Evolutionary conservation across 257 asterid species (phyloP).

Genomic region (Henckelia pumila): DNA sequence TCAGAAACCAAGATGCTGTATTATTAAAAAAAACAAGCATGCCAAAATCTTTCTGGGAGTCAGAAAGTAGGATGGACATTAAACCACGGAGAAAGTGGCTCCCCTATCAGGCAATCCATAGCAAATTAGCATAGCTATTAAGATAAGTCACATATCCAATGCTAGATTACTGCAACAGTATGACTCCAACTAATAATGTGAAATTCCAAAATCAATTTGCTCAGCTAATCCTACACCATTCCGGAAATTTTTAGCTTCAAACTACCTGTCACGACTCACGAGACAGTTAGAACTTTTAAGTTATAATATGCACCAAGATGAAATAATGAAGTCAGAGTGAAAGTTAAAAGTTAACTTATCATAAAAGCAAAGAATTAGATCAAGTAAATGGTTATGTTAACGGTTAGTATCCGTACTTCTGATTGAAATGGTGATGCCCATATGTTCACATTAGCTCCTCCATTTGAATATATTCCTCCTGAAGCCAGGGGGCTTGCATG

Average conservation of each 20-base stretch:
- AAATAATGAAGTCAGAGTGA: conserved; percentile 40
- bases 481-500: conserved; percentile 99
- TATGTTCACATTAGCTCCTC: conserved; percentile 99
- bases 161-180: conserved; percentile 30
- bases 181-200: conserved; percentile 25
- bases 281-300: conserved; percentile 33
- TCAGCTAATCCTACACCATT: conserved; percentile 33
- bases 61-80: conserved; percentile 18
- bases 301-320: conserved; percentile 30
- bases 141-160: conserved; percentile 23
- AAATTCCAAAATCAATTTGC: conserved; percentile 20
- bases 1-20: conserved; percentile 20
- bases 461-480: conserved; percentile 93
- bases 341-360: conserved; percentile 33
- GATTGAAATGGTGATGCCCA: conserved; percentile 98
- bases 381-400: conserved; percentile 81
- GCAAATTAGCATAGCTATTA: conserved; percentile 21
- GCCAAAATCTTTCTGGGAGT: background rate
- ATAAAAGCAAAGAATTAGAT: conserved; percentile 60
- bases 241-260: conserved; percentile 56
- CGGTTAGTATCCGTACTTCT: conserved; percentile 99
- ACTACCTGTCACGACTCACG: conserved; percentile 47
- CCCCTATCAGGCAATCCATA: conserved; percentile 22
- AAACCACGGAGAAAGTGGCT: conserved; percentile 19
- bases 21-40: conserved; percentile 7